Base-by-base conservation (phyloP, 2,329 filamentous ascomycete species). In the Diaporthe helianthi region DNA sequence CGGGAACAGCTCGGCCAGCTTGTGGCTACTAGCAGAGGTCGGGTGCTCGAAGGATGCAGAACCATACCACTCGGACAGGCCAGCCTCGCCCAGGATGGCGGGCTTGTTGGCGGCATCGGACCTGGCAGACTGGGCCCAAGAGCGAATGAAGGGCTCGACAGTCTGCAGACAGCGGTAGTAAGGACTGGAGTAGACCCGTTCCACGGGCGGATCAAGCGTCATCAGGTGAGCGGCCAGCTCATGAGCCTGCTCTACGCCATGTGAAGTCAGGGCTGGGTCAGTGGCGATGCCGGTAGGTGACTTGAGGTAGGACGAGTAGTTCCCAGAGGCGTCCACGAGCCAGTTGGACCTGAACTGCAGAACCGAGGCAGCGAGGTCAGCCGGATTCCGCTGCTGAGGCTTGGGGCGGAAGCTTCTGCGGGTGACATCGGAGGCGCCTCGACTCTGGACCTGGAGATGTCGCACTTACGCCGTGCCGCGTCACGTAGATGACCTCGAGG, bases 161-260 rank as follows among this genome's bases (percentile, higher is more conserved):
- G 94, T 97, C 81, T 97, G 92, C 51, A 97, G 83, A 77, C 94
- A 97, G 73, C 94, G 89, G 79, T 96, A 97, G 81, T 93, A 97
- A 0, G 93, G 92, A 71, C 91, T 94, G 38, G 89, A 92, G 82
- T 97, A 98, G 73, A 98, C 86, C 55, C 85, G 85, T 65, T 93
- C 90, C 70, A 95, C 86, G 1, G 90, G 87, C 41, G 92, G 92
- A 22, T 89, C 80, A 53, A 92, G 77, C 0, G 81, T 83, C 69
- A 84, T 77, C 58, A 97, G 84, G 76, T 92, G 86, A 9, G 79
- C 82, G 2, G 86, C 94, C 55, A 98, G 86, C 80, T 98, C 90
- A 71, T 88, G 85, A 26, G 94, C 89, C 83, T 99, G 96, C 64
- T 89, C 85, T 49, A 97, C 91, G 69, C 96, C 96, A 77, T 98